phyloP scores from a whole-genome alignment of 73 alveolate genomes.

The Paraurostyla sp. region DNA sequence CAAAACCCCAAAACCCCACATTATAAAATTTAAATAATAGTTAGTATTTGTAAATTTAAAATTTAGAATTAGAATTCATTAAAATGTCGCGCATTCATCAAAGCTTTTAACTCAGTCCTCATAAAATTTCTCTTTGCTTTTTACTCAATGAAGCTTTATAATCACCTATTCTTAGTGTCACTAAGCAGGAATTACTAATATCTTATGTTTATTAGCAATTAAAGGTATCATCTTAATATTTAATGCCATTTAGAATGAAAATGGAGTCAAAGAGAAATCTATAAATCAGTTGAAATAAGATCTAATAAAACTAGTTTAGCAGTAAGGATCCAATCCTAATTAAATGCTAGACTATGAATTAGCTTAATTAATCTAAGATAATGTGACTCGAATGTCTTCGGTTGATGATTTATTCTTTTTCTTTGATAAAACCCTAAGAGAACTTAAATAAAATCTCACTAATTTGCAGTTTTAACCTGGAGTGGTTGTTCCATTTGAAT shows the following conservation, averaged over 20 bases:
- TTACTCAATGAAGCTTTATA: conserved; percentile 47
- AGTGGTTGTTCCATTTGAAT: neutral
- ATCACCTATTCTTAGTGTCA: neutral
- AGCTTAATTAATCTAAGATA: conserved; percentile 21
- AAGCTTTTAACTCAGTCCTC: conserved; percentile 49
- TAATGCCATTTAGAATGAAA: conserved; percentile 44
- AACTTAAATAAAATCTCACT: neutral
- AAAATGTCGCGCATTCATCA: conserved; percentile 53
- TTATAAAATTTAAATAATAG: neutral
- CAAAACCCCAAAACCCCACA: neutral
- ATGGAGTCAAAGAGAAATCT: conserved; percentile 32
- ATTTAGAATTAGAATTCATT: neutral
- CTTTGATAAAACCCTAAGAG: conserved; percentile 55
- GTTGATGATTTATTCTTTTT: conserved; percentile 39
- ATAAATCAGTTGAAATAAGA: neutral
- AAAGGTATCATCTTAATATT: conserved; percentile 4
- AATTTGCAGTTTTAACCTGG: neutral
- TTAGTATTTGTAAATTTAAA: neutral
- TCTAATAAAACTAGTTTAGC: conserved; percentile 18
- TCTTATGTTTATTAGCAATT: neutral
- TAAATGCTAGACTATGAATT: conserved; percentile 10
- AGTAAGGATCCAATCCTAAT: neutral
- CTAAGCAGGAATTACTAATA: conserved; percentile 51
- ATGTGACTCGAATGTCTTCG: neutral
- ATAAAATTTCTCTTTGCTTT: conserved; percentile 55